phyloP scores from a whole-genome alignment of 2,329 filamentous ascomycete genomes.

The Tolypocladium ovalisporum region DNA sequence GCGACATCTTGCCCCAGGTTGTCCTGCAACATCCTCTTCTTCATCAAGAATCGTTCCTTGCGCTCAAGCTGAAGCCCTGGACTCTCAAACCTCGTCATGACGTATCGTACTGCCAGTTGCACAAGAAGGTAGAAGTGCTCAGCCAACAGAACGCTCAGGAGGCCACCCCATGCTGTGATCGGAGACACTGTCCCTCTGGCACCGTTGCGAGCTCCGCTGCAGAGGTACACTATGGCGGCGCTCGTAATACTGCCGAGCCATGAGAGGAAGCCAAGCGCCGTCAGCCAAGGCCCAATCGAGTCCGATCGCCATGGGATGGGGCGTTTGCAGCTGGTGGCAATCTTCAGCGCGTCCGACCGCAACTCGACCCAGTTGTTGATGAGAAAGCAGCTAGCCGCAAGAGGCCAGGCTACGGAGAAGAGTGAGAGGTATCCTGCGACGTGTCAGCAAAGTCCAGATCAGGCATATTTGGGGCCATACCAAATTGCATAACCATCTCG shows the following conservation, averaged over 20 bases:
- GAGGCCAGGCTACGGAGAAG: slow-evolving; percentile 89
- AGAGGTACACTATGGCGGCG: slow-evolving; percentile 81
- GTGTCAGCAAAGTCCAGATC: slow-evolving; percentile 10
- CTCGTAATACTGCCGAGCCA: slow-evolving; percentile 89
- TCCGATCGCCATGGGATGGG: slow-evolving; percentile 85
- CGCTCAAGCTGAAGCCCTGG: slow-evolving; percentile 79
- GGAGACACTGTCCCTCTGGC: slow-evolving; percentile 55
- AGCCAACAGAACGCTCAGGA: slow-evolving; percentile 72
- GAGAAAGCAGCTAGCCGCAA: slow-evolving; percentile 82
- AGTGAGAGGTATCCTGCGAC: slow-evolving; percentile 69
- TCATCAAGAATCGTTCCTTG: slow-evolving; percentile 67
- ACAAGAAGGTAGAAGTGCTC: slow-evolving; percentile 84
- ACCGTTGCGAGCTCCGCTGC: slow-evolving; percentile 58
- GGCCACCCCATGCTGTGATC: slow-evolving; percentile 69
- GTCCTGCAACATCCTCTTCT: slow-evolving; percentile 70
- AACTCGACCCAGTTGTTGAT: slow-evolving; percentile 96
- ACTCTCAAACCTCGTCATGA: slow-evolving; percentile 72
- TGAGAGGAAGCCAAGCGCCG: slow-evolving; percentile 76
- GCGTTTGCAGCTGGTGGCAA: slow-evolving; percentile 77
- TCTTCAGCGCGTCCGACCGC: slow-evolving; percentile 87
- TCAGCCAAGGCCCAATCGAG: slow-evolving; percentile 87
- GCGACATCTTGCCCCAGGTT: slow-evolving; percentile 49
- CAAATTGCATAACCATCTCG: slow-evolving; percentile 83
- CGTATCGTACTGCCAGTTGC: slow-evolving; percentile 59
- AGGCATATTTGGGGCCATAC: slow-evolving; percentile 15